These are phyloP conservation scores for Penicillium sp. DNA, from an alignment of 2,329 filamentous ascomycete genomes.

Conservation along the genomic window DNA sequence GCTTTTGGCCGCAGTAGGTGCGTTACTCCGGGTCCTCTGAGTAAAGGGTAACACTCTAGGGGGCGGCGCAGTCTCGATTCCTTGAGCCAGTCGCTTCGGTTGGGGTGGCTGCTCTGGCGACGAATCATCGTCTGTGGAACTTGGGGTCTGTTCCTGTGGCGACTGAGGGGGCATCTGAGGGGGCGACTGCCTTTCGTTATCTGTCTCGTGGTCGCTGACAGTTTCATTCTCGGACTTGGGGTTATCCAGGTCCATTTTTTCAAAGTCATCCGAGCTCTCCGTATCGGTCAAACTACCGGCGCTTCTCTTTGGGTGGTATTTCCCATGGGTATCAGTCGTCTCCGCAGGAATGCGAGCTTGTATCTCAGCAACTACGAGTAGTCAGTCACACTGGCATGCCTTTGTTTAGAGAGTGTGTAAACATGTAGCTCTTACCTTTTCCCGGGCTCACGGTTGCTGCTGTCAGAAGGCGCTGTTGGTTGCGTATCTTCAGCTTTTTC, in stretches of 20 bases:
- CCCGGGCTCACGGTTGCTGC: slow-evolving; percentile 49
- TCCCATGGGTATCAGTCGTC: slow-evolving; percentile 13
- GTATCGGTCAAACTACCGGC: slow-evolving; percentile 20
- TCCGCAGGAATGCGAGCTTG: slow-evolving; percentile 19
- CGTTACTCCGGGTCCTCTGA: slow-evolving; percentile 18
- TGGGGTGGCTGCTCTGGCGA: background rate
- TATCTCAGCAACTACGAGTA: slow-evolving; percentile 29
- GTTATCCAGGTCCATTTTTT: slow-evolving; percentile 40
- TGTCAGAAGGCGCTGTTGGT: slow-evolving; percentile 60
- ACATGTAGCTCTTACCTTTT: slow-evolving; percentile 30
- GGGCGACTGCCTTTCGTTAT: slow-evolving; percentile 20
- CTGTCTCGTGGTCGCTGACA: slow-evolving; percentile 24
- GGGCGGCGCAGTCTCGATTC: slow-evolving; percentile 29
- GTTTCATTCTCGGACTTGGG: slow-evolving; percentile 9
- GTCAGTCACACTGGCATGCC: background rate
- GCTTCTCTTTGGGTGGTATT: slow-evolving; percentile 32
- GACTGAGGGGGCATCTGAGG: slow-evolving; percentile 26
- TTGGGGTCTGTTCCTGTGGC: slow-evolving; percentile 34
- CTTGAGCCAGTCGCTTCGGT: background rate
- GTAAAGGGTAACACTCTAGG: slow-evolving; percentile 46
- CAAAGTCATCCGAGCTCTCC: slow-evolving; percentile 38
- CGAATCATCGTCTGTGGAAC: slow-evolving; percentile 34
- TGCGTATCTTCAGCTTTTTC: slow-evolving; percentile 66
- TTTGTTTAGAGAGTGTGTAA: background rate
- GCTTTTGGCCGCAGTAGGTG: slow-evolving; percentile 8